Conservation (phyloP, 2,329 filamentous ascomycete genomes). For the Fusarium sp. region DNA sequence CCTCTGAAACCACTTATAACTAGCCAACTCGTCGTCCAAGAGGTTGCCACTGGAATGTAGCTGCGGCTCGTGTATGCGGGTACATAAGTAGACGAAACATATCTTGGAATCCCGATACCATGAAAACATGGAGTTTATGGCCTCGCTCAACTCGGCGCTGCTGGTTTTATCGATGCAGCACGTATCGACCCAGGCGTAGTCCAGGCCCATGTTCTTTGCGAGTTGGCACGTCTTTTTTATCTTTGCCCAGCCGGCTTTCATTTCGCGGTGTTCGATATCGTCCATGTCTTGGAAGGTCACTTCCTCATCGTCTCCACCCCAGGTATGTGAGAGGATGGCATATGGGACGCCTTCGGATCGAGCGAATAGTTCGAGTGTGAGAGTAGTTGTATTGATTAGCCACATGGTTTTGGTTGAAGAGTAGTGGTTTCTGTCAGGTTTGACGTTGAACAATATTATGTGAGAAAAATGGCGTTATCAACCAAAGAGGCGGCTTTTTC, state of each 20-base stretch:
- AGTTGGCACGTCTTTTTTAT: not conserved
- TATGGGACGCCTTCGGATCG: not conserved
- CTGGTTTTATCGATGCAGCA: not conserved
- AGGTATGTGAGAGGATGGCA: not conserved
- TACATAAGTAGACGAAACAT: not conserved
- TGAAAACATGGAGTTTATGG: not conserved
- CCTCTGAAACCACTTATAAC: not conserved
- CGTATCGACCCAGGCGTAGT: not conserved
- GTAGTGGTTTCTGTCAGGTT: not conserved
- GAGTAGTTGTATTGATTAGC: not conserved
- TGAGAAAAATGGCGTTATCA: not conserved
- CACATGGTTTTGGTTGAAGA: not conserved
- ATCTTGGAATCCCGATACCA: not conserved
- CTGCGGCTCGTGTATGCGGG: not conserved
- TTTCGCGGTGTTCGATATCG: not conserved
- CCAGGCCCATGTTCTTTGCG: not conserved
- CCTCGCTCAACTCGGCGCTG: not conserved
- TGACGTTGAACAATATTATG: not conserved
- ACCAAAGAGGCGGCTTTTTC: not conserved
- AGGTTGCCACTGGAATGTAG: not conserved
- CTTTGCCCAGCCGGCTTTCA: not conserved
- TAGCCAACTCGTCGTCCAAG: not conserved
- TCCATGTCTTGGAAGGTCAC: not conserved
- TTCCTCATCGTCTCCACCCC: not conserved
- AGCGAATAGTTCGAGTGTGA: not conserved